These are phyloP conservation scores for Hygrophoropsis aurantiaca DNA, from an alignment of 768 basidiomycete genomes.

Conservation along the genomic window DNA sequence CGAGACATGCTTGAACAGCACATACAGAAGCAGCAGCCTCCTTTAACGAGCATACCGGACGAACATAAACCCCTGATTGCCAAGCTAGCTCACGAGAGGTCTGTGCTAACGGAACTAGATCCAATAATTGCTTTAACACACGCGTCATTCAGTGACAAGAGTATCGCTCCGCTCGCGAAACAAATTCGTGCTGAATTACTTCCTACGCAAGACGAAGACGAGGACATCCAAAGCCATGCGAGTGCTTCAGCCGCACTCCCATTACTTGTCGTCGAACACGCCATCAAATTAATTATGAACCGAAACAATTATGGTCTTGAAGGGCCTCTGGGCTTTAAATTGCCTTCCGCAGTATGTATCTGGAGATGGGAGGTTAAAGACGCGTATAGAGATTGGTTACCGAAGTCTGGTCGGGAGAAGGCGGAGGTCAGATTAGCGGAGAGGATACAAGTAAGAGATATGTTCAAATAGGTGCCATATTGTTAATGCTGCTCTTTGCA, in stretches of 20 bases:
- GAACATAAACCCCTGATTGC: slow-evolving; percentile 75
- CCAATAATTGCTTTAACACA: background rate
- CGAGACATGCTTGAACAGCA: slow-evolving; percentile 67
- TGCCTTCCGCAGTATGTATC: slow-evolving; percentile 62
- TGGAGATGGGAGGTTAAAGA: slow-evolving; percentile 89
- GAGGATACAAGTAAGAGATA: slow-evolving; percentile 54
- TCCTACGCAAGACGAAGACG: slow-evolving; percentile 60
- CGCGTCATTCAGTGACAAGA: slow-evolving; percentile 63
- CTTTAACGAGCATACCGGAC: slow-evolving; percentile 62
- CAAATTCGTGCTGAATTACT: slow-evolving; percentile 68
- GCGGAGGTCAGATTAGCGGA: slow-evolving; percentile 62
- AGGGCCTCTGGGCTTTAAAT: slow-evolving; percentile 43
- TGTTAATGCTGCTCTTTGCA: slow-evolving; percentile 24
- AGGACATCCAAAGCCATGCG: slow-evolving; percentile 32
- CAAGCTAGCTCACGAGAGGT: slow-evolving; percentile 88
- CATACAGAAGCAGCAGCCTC: slow-evolving; percentile 43
- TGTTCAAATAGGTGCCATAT: background rate
- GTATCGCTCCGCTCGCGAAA: slow-evolving; percentile 59
- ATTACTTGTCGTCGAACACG: slow-evolving; percentile 53
- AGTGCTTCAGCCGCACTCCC: slow-evolving; percentile 41
- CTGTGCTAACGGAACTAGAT: slow-evolving; percentile 9
- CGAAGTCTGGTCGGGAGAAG: slow-evolving; percentile 63
- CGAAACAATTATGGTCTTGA: slow-evolving; percentile 85
- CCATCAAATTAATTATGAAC: slow-evolving; percentile 60
- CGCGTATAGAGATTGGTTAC: slow-evolving; percentile 58